Evolutionary conservation across 441 rosid genomes (phyloP), one percentile per base, ranked within the genome.

Genomic region (Pelargonium australe): DNA sequence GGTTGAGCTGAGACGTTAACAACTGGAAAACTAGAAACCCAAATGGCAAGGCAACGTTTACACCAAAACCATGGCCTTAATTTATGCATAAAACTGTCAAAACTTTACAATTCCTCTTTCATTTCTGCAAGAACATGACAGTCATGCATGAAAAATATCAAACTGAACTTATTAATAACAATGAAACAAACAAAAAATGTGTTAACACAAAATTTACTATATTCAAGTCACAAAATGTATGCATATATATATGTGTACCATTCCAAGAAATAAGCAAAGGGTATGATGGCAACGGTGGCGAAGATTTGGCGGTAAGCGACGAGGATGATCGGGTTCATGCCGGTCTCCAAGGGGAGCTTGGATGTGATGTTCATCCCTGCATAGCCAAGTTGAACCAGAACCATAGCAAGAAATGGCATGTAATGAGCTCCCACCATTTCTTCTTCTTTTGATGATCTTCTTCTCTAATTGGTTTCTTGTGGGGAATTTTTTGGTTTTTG

Each of bases 321-420:
- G 19, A 94, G 89, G 63, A 91, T 79, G 60, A 91, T 88, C 53
- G 99, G 96, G 58, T 85, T 88, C 92, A 94, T 86, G 64, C 97
- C 97, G 7, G 89, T 31, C 41, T 91, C 93, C 94, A 94, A 80
- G 60, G 96, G 97, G 73, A 94, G 80, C 78, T 94, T 94, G n/a
- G 96, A 88, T 5, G 83, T 84, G 28, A 94, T 83, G 72, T 84
- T 91, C 97, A 89, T 87, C 16, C 94, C 96, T 9, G 96, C 96
- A 45, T 70, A 91, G 17, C 95, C 96, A 6, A 86, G 11, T 73
- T 91, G 97, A 20, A 88, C 89, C 16, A 83, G 40, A 11, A 85
- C 91, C 95, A 91, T 94, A 28, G 88, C 95, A 80, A 91, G 71
- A 63, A 85, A 83, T 4, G 97, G 96, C 66, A 88, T 8, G 47